These are phyloP conservation scores for Silene vulgaris DNA, from an alignment of 179 eudicot species.

Conservation along the genomic window DNA sequence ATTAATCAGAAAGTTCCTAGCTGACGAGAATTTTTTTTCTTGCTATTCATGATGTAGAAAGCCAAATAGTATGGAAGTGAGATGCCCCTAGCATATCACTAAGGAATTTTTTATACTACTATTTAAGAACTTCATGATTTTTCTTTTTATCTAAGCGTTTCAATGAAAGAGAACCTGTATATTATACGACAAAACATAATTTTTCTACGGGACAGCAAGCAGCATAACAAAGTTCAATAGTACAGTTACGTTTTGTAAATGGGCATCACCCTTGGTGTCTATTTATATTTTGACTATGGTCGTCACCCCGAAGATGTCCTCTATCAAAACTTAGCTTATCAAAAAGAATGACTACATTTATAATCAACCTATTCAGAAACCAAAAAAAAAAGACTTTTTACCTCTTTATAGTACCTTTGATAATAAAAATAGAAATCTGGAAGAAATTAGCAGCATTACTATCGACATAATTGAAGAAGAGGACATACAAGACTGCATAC, in stretches of 20 bases:
- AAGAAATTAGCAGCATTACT: background rate
- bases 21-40: background rate
- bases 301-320: background rate
- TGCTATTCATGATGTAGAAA: background rate
- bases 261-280: background rate
- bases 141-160: too few relatives aligned
- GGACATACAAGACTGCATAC: slow-evolving; percentile 29
- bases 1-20: background rate
- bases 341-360: background rate
- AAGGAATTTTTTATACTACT: background rate
- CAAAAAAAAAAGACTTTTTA: background rate
- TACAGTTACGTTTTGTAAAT: background rate
- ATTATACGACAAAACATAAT: too few relatives aligned
- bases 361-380: background rate
- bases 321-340: background rate
- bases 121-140: background rate
- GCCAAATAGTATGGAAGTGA: background rate
- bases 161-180: too few relatives aligned
- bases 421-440: background rate
- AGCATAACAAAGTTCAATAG: background rate
- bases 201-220: background rate
- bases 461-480: background rate
- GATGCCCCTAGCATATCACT: background rate
- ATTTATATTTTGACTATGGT: background rate
- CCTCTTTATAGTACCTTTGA: background rate